Evolutionary conservation across 2,329 filamentous ascomycete genomes (phyloP), one percentile per base, ranked within the genome.

Genomic region (Nectriaceae sp.): DNA sequence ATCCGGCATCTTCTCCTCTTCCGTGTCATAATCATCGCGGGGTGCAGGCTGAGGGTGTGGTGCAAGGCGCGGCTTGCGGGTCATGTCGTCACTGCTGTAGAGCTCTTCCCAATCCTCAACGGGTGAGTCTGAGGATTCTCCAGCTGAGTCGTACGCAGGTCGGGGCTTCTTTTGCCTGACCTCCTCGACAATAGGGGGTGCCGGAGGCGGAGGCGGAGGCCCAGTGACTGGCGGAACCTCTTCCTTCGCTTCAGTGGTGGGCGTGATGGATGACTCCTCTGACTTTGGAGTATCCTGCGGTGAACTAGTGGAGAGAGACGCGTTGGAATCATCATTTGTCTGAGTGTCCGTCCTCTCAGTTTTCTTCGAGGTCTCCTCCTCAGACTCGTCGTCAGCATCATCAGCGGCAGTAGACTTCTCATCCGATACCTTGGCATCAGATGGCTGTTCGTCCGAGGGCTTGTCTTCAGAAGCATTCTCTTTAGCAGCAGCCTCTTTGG

Each of bases 31-130:
- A 3, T 72, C 67, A 5, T 72, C 70, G 4, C 62, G 61, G 3
- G 61, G 57, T 1, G 63, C 54, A 0, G 69, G 57, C 1, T 69
- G 64, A 2, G 70, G 59, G 8, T 71, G 67, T 31, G 69, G 66
- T 2, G 68, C 62, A 36, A 71, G 61, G 15, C 75, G 72, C 4
- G 76, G 78, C 62, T 79, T 79, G 46, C 76, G 74, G 0, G 75
- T 72, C 65, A 80, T 76, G 56, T 85, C 80, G 53, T 84, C 81
- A 42, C 74, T 76, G 49, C 76, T 80, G 63, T 83, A 84, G 21
- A 83, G 70, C 54, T 77, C 73, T 55, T 84, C 80, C 73, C 76
- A 84, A 51, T 84, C 81, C 29, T 77, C 74, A 2, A 84, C 72
- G 0, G 82, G 82, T 5, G 79, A 82, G 38, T 83, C 82, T 0